Evolutionary conservation across 1,139 yeast species (phyloP).

Genomic region (Torulaspora globosa): DNA sequence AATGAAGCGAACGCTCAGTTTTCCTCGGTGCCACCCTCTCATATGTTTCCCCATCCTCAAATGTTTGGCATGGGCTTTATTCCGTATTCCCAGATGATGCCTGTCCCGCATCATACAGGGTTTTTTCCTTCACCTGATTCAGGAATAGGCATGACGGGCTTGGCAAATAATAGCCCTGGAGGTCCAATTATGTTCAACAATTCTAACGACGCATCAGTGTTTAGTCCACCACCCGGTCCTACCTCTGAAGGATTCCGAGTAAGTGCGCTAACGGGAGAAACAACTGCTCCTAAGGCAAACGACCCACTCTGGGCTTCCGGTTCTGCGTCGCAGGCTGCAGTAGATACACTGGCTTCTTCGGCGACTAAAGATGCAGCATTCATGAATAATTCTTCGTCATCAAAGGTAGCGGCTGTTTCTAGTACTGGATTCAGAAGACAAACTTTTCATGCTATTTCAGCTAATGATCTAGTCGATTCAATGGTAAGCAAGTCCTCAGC

Average conservation of each 20-base stretch:
- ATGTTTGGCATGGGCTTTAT: conserved; percentile 34
- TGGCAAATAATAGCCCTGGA: conserved; percentile 11
- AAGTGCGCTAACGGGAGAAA: conserved; percentile 5
- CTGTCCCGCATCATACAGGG: conserved; percentile 31
- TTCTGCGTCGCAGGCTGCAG: conserved; percentile 10
- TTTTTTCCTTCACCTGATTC: conserved; percentile 30
- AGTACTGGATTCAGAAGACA: conserved; percentile 37
- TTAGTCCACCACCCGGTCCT: conserved; percentile 12
- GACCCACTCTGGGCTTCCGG: conserved; percentile 23
- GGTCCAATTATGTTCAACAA: conserved; percentile 23
- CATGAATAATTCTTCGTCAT: conserved; percentile 14
- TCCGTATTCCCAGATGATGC: conserved; percentile 37
- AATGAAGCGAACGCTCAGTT: conserved; percentile 2
- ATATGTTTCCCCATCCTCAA: conserved; percentile 29
- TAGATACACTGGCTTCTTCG: conserved; percentile 13
- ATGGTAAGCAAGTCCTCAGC: conserved; percentile 15
- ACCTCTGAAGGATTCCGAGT: conserved; percentile 8
- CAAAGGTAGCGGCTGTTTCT: conserved; percentile 18
- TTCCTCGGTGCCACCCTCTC: conserved; percentile 19
- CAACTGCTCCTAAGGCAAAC: conserved; percentile 7
- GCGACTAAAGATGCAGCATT: conserved; percentile 16
- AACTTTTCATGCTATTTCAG: conserved; percentile 41
- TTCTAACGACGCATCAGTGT: conserved; percentile 21
- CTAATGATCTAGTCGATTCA: conserved; percentile 36
- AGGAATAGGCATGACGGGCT: conserved; percentile 10